Conservation (phyloP, 2,329 filamentous ascomycete species). For the Trichoderma lentiforme region DNA sequence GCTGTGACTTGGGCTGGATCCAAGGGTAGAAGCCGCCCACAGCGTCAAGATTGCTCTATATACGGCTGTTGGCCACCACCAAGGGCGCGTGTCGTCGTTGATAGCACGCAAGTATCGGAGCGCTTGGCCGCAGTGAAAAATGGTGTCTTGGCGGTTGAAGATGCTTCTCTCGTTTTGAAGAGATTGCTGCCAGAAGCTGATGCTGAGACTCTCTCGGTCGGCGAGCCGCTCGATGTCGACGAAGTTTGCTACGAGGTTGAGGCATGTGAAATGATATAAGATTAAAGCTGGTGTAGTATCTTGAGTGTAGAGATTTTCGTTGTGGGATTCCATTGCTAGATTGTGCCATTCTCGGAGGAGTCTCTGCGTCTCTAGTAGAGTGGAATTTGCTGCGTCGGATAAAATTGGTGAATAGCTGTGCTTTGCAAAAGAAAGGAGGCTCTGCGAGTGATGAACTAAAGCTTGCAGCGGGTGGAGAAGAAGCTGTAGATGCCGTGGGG, state of each 20-base stretch:
- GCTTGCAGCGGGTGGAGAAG: constrained; percentile 59
- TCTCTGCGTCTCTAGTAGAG: constrained; percentile 62
- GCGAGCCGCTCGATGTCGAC: constrained; percentile 65
- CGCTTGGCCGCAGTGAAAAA: constrained; percentile 67
- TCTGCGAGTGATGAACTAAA: constrained; percentile 30
- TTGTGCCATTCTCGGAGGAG: constrained; percentile 66
- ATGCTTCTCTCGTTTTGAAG: constrained; percentile 62
- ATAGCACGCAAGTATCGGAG: constrained; percentile 59
- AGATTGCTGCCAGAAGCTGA: constrained; percentile 51
- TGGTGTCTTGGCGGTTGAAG: constrained; percentile 58
- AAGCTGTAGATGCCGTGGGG: not conserved
- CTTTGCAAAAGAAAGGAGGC: constrained; percentile 41
- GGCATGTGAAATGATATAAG: constrained; percentile 67
- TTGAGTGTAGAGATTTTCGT: not conserved
- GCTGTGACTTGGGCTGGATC: not conserved
- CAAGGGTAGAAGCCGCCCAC: constrained; percentile 57
- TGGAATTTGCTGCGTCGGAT: constrained; percentile 50
- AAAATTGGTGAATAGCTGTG: not conserved
- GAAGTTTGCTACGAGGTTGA: constrained; percentile 67
- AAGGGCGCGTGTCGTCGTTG: constrained; percentile 57
- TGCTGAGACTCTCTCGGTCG: constrained; percentile 56
- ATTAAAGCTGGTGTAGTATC: constrained; percentile 40
- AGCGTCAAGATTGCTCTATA: constrained; percentile 64
- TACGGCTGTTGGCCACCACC: constrained; percentile 68
- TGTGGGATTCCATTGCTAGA: constrained; percentile 43